These are phyloP conservation scores for Saccharomycodes ludwigii DNA, from an alignment of 805 yeast species.

Conservation along the genomic window DNA sequence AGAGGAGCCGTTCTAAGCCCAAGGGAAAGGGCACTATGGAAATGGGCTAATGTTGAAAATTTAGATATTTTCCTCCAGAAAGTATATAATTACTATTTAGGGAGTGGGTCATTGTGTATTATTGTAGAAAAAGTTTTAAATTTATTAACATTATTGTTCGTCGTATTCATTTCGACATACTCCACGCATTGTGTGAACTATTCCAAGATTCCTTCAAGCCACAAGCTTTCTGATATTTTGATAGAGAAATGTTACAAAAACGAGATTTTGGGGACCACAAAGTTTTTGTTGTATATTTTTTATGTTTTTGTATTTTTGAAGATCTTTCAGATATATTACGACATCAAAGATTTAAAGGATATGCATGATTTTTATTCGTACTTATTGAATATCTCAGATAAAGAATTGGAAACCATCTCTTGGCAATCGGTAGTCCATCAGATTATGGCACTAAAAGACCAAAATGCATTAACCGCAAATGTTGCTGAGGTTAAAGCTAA, in stretches of 20 bases:
- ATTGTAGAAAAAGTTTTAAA: slow-evolving; percentile 53
- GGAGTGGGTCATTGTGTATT: slow-evolving; percentile 78
- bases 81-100: slow-evolving; percentile 71
- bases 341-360: slow-evolving; percentile 56
- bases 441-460: slow-evolving; percentile 62
- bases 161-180: slow-evolving; percentile 66
- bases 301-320: slow-evolving; percentile 39
- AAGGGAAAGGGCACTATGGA: slow-evolving; percentile 75
- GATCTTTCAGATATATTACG: slow-evolving; percentile 43
- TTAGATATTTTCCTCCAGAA: slow-evolving; percentile 78
- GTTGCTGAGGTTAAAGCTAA: slow-evolving; percentile 53
- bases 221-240: slow-evolving; percentile 24
- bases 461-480: slow-evolving; percentile 48
- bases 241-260: slow-evolving; percentile 26
- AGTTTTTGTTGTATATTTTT: slow-evolving; percentile 53
- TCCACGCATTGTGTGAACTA: slow-evolving; percentile 74
- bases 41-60: slow-evolving; percentile 94
- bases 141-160: slow-evolving; percentile 63
- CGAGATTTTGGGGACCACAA: slow-evolving; percentile 39
- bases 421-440: slow-evolving; percentile 82
- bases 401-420: slow-evolving; percentile 82
- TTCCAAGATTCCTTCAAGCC: slow-evolving; percentile 26
- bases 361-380: slow-evolving; percentile 65
- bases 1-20: slow-evolving; percentile 38
- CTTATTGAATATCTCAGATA: slow-evolving; percentile 58